These are phyloP conservation scores for Arctium minus DNA, from an alignment of 129 eudicot species.

Conservation along the genomic window DNA sequence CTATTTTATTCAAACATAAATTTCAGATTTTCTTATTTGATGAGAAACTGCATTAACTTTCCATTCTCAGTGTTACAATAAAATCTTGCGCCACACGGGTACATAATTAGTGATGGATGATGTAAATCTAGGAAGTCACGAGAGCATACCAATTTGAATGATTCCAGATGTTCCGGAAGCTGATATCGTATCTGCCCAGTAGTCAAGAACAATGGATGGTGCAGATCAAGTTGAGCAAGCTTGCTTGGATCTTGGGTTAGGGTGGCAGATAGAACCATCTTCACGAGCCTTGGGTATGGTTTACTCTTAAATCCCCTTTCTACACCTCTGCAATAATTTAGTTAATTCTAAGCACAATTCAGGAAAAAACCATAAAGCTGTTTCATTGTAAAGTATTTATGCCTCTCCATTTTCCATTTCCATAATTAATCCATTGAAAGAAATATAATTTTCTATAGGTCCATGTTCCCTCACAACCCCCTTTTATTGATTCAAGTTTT, in stretches of 20 bases:
- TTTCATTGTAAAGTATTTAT: not conserved
- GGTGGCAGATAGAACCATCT: constrained; percentile 90
- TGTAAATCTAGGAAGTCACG: constrained; percentile 12
- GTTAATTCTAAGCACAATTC: not conserved
- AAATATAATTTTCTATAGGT: not conserved
- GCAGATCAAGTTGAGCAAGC: constrained; percentile 87
- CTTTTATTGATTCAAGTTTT: not conserved
- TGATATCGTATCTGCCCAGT: constrained; percentile 73
- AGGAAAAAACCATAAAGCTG: constrained; percentile 11
- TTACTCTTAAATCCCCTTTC: constrained; percentile 85
- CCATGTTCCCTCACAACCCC: not conserved
- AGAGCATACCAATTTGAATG: constrained; percentile 65
- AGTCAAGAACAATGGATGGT: constrained; percentile 84
- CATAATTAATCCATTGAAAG: not conserved
- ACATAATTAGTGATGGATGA: not conserved
- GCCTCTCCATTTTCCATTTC: not conserved
- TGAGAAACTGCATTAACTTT: not conserved
- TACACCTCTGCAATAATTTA: constrained; percentile 60
- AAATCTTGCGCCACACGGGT: not conserved
- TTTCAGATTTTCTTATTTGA: not conserved
- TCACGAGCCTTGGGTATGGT: constrained; percentile 66
- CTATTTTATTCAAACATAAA: not conserved
- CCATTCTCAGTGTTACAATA: not conserved
- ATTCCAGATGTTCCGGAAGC: constrained; percentile 68
- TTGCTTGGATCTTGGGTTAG: constrained; percentile 94